phyloP scores from a whole-genome alignment of 2,329 filamentous ascomycete genomes.

The Aureobasidium musti region DNA sequence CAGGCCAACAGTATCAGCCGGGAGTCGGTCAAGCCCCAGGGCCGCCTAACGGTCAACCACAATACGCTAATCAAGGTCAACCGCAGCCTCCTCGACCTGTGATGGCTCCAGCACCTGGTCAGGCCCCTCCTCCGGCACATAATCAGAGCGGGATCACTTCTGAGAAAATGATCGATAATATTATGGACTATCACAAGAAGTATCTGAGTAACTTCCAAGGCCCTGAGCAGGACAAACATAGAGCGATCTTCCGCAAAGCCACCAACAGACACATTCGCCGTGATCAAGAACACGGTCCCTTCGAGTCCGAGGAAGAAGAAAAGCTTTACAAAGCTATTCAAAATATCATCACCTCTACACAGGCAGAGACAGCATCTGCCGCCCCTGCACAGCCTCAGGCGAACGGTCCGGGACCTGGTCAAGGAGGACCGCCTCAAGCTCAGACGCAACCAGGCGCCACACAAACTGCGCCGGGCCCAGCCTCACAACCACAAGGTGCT shows the following conservation, averaged over 20 bases:
- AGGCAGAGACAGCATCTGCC: constrained; percentile 24
- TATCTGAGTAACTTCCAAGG: constrained; percentile 31
- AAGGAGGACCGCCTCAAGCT: constrained; percentile 4
- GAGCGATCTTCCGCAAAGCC: constrained; percentile 31
- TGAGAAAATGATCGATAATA: constrained; percentile 32
- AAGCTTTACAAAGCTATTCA: constrained; percentile 31
- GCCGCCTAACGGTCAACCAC: constrained; percentile 18
- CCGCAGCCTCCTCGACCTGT: constrained; percentile 24
- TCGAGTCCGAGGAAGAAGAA: constrained; percentile 30
- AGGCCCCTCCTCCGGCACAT: constrained; percentile 22
- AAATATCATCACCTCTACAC: constrained; percentile 30
- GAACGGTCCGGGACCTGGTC: constrained; percentile 5
- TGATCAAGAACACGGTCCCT: constrained; percentile 30
- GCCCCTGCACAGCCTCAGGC: constrained; percentile 7
- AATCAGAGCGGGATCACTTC: constrained; percentile 31
- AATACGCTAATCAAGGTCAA: not conserved
- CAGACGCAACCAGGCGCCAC: constrained; percentile 6
- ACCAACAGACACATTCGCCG: constrained; percentile 31
- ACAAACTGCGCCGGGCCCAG: not conserved
- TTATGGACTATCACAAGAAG: constrained; percentile 32
- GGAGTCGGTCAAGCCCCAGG: not conserved
- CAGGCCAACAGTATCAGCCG: not conserved
- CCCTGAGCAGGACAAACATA: constrained; percentile 31
- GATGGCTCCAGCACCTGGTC: constrained; percentile 13
- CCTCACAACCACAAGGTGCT: not conserved